Evolutionary conservation across 257 asterid genomes (phyloP), one percentile per base, ranked within the genome.

Genomic region (Capsicum pubescens): DNA sequence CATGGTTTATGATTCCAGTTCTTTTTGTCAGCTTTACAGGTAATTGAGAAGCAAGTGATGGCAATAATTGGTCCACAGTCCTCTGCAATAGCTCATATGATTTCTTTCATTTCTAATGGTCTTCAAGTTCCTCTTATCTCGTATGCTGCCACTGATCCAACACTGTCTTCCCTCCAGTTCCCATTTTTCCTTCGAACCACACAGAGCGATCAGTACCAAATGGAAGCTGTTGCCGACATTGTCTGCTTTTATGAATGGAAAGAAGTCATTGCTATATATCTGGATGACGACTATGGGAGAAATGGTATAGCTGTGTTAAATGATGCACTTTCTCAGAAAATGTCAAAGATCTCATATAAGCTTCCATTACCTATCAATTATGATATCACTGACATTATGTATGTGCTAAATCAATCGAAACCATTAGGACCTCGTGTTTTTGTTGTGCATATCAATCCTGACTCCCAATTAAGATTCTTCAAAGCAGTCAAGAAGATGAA

Each of bases 1-100:
- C 21, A 39, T 12, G 48, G 6, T 66, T 72, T 54, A 80, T 80
- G 80, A 79, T 55, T 78, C 12, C 67, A 59, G 32, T 57, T 69
- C 61, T 48, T 80, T 14, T 32, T 58, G 21, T 56, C 91, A 88
- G 91, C 87, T 19, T 86, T 88, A 84, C 89, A 84, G 88, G 83
- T 86, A 46, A 86, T 86, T 80, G 97, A 93, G 90, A 90, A 90
- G 0, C 95, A 93, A 60, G 90, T 89, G 57, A 89, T 95, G 58
- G 95, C 98, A 70, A 87, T 95, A 46, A 91, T 95, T 60, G 99
- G 99, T 7, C 98, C 95, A 56, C 97, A 95, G 68, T 95, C 99
- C 55, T 95, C 99, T 10, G 89, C 90, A 35, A 91, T 95, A 8
- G 97, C 97, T 79, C 99, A 95, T 83, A 88, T 91, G 66, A 83